phyloP scores from a whole-genome alignment of 2,329 filamentous ascomycete species.

The Raffaelea deltoideospora region DNA sequence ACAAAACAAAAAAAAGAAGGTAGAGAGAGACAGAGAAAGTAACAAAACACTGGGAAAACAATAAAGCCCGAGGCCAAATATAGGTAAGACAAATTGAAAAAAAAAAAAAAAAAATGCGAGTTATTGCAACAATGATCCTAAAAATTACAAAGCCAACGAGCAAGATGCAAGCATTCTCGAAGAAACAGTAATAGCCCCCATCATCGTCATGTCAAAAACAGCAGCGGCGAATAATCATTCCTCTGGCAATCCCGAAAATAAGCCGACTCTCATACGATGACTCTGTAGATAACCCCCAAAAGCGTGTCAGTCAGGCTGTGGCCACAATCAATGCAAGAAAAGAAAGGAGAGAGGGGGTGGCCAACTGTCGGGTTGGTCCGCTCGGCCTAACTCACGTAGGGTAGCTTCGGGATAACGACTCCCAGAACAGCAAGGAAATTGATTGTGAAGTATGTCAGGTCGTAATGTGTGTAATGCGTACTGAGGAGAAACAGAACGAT shows the following conservation, averaged over 20 bases:
- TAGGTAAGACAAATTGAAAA: not conserved
- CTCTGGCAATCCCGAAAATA: conserved; percentile 56
- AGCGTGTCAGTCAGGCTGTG: conserved; percentile 13
- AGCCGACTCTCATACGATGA: conserved; percentile 61
- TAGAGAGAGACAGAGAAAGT: not conserved
- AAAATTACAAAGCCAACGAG: not conserved
- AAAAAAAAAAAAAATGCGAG: not conserved
- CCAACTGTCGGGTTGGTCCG: not conserved
- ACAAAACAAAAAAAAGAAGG: not conserved
- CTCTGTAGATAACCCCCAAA: conserved; percentile 39
- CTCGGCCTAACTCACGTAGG: conserved; percentile 50
- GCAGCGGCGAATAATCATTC: too few species aligned
- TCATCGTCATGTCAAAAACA: too few species aligned
- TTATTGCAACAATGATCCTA: not conserved
- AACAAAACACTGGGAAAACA: not conserved
- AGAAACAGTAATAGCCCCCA: not conserved
- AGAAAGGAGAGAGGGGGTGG: not conserved
- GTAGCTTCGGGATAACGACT: conserved; percentile 92
- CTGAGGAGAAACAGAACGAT: conserved; percentile 90
- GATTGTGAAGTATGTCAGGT: conserved; percentile 90
- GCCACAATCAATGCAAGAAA: not conserved
- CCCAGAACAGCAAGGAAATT: conserved; percentile 86
- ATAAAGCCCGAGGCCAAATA: not conserved
- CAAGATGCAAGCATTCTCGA: not conserved
- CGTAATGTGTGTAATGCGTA: conserved; percentile 98